These are phyloP conservation scores for Isoetes engelmannii DNA, from an alignment of 83 land plant genomes.

Conservation along the genomic window DNA sequence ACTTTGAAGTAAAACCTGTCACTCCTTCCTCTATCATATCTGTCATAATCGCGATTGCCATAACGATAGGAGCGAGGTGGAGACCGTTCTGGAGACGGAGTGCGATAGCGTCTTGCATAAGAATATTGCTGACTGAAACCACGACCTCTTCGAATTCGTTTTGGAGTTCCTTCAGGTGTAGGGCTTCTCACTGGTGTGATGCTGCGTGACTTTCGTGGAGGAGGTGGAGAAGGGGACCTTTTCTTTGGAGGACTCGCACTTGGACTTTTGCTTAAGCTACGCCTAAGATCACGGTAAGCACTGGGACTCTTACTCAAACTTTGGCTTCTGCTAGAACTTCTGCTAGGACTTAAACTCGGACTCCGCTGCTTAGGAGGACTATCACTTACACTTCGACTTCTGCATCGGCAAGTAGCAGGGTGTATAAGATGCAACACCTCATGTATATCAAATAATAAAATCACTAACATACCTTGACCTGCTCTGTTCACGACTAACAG, in stretches of 20 bases:
- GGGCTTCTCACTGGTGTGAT: slow-evolving; percentile 24
- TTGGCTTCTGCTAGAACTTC: slow-evolving; percentile 34
- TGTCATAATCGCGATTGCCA: slow-evolving; percentile 49
- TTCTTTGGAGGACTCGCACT: slow-evolving; percentile 38
- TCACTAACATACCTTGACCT: slow-evolving; percentile 52
- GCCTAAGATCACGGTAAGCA: slow-evolving; percentile 37
- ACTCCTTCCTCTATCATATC: slow-evolving; percentile 35
- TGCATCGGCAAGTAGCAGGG: slow-evolving; percentile 26
- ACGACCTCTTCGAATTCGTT: slow-evolving; percentile 82
- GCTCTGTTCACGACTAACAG: slow-evolving; percentile 43
- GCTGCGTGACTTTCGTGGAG: slow-evolving; percentile 25
- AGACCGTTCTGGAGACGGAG: slow-evolving; percentile 81
- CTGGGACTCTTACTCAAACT: slow-evolving; percentile 32
- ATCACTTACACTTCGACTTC: slow-evolving; percentile 31
- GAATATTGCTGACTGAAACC: slow-evolving; percentile 86
- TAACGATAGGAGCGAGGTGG: slow-evolving; percentile 66
- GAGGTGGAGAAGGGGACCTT: slow-evolving; percentile 40
- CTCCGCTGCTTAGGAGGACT: slow-evolving; percentile 17
- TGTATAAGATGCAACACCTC: slow-evolving; percentile 20
- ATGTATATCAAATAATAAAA: not conserved
- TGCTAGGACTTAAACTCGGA: slow-evolving; percentile 36
- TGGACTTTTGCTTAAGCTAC: slow-evolving; percentile 19
- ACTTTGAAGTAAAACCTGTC: slow-evolving; percentile 19
- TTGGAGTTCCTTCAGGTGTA: slow-evolving; percentile 71
- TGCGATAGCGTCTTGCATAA: slow-evolving; percentile 79